Conservation (phyloP, 176 grass and related monocot genomes). For the Echinochloa phyllopogon region DNA sequence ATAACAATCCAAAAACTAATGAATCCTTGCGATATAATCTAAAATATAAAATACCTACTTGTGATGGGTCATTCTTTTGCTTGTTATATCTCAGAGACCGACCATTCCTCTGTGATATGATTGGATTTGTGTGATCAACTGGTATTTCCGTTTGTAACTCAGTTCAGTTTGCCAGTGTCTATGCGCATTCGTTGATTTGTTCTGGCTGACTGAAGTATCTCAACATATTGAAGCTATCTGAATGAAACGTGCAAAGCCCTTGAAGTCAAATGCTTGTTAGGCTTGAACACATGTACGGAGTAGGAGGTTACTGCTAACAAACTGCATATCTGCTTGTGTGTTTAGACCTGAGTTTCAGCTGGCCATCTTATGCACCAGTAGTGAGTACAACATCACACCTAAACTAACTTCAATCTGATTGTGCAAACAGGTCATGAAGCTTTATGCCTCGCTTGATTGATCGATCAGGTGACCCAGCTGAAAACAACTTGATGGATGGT, state of each 20-base stretch:
- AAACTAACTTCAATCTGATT: constrained; percentile 5
- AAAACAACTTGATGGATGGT: not conserved
- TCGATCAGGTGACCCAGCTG: not conserved
- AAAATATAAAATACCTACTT: not conserved
- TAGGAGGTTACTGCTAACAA: not conserved
- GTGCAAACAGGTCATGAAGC: not conserved
- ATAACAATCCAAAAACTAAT: no score
- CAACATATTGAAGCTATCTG: not conserved
- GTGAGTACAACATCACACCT: not conserved
- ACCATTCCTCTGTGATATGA: not conserved
- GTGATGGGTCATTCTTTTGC: not conserved
- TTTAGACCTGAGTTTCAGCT: not conserved
- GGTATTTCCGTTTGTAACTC: not conserved
- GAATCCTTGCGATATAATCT: no score
- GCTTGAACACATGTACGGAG: not conserved
- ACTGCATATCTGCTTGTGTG: not conserved
- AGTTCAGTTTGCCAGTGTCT: not conserved
- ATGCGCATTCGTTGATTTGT: not conserved
- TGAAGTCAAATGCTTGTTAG: not conserved
- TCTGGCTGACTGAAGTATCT: not conserved
- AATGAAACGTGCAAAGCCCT: not conserved
- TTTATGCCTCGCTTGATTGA: not conserved
- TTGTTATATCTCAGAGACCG: not conserved
- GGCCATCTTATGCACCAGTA: not conserved
- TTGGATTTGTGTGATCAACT: not conserved